These are phyloP conservation scores for Cercophora sp. DNA, from an alignment of 495 filamentous ascomycete species.

Conservation along the genomic window DNA sequence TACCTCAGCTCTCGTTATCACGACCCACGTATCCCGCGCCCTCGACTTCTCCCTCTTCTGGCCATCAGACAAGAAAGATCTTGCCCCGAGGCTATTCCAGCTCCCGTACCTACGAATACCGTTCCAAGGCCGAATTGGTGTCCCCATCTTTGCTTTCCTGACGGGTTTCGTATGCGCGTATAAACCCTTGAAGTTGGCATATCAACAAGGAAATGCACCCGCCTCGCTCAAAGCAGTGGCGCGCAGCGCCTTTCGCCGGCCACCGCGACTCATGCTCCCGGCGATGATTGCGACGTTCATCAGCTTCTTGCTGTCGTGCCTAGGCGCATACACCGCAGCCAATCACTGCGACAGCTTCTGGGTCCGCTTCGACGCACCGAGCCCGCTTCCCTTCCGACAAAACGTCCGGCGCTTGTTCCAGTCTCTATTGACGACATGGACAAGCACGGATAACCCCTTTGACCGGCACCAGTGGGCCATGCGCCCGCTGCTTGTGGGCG, in stretches of 20 bases:
- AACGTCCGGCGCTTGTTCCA: conserved; percentile 38
- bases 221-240: conserved; percentile 53
- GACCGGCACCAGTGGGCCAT: conserved; percentile 66
- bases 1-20: conserved; percentile 60
- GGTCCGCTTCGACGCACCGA: conserved; percentile 52
- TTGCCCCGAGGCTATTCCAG: conserved; percentile 50
- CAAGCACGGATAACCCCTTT: conserved; percentile 53
- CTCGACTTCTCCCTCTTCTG: conserved; percentile 55
- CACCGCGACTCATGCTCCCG: conserved; percentile 57
- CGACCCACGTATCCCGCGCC: conserved; percentile 59
- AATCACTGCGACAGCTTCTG: conserved; percentile 56
- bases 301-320: conserved; percentile 52
- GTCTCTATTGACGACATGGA: conserved; percentile 54
- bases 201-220: conserved; percentile 48
- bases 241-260: conserved; percentile 60
- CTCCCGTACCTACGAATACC: conserved; percentile 59
- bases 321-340: conserved; percentile 54
- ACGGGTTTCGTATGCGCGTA: conserved; percentile 65
- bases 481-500: conserved; percentile 55
- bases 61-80: conserved; percentile 46
- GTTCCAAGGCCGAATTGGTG: conserved; percentile 59
- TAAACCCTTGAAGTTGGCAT: conserved; percentile 57
- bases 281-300: conserved; percentile 57
- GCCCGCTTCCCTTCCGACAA: conserved; percentile 26
- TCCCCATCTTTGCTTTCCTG: conserved; percentile 63